Percentiles rank a stretch among this genome's conserved stretches.
Evolutionary conservation across 768 basidiomycete genomes (phyloP).

Genomic region (Ramaria sp.): DNA sequence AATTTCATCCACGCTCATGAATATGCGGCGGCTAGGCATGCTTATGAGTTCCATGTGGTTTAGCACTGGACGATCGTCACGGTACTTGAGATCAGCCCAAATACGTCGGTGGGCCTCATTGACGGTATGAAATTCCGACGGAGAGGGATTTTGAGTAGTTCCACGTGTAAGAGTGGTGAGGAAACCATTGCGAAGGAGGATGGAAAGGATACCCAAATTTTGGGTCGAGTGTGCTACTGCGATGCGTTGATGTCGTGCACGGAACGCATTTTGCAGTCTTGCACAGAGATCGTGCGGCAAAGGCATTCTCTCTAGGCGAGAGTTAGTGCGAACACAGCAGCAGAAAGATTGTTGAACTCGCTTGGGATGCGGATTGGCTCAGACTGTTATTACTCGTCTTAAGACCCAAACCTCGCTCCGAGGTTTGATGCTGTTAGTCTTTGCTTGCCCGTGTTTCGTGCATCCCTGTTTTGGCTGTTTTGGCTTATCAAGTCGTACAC

Average conservation of each 20-base stretch:
- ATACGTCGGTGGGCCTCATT: conserved; percentile 65
- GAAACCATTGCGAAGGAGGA: conserved; percentile 88
- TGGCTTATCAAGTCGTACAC: no score
- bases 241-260: conserved; percentile 69
- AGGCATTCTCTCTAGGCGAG: conserved; percentile 25
- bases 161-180: conserved; percentile 76
- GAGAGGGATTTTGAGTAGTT: conserved; percentile 52
- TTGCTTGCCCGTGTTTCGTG: no score
- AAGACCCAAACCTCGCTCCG: no score
- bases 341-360: neutral
- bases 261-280: conserved; percentile 87
- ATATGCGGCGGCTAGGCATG: conserved; percentile 71
- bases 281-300: conserved; percentile 82
- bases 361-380: neutral
- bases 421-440: no score
- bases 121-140: conserved; percentile 46
- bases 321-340: neutral
- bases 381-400: no score
- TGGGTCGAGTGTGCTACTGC: conserved; percentile 77
- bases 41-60: conserved; percentile 71
- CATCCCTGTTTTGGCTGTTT: no score
- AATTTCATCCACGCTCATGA: conserved; percentile 67
- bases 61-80: conserved; percentile 81
- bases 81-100: conserved; percentile 92
- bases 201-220: conserved; percentile 84